Evolutionary conservation across 805 yeast species (phyloP).

Genomic region (Suhomyces canberraensis): DNA sequence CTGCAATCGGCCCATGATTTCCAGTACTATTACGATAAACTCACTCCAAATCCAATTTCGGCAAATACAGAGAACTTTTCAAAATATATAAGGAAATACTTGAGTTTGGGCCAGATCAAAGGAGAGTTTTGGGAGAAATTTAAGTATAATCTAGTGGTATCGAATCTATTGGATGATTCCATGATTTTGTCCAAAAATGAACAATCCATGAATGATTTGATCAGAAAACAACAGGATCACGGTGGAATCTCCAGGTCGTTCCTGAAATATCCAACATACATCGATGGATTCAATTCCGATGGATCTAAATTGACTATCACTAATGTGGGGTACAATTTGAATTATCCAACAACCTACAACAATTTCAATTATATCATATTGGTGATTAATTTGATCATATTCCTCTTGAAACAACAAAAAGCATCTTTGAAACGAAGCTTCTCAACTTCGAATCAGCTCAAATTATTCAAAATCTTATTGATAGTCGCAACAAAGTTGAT

Average conservation of each 20-base stretch:
- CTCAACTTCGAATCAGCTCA: slow-evolving; percentile 12
- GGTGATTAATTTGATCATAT: slow-evolving; percentile 25
- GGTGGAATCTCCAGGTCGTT: background rate
- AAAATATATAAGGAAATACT: slow-evolving; percentile 24
- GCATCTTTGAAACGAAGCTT: background rate
- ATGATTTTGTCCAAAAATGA: slow-evolving; percentile 43
- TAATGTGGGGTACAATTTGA: slow-evolving; percentile 15
- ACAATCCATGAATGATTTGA: slow-evolving; percentile 21
- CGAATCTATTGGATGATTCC: slow-evolving; percentile 38
- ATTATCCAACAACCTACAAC: slow-evolving; percentile 8
- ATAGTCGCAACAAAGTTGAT: slow-evolving; percentile 27
- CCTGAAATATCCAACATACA: slow-evolving; percentile 4
- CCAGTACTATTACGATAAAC: slow-evolving; percentile 12
- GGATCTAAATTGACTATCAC: slow-evolving; percentile 17
- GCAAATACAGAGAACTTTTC: slow-evolving; percentile 19
- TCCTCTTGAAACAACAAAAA: slow-evolving; percentile 21
- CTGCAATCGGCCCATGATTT: slow-evolving; percentile 6
- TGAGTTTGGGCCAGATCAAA: slow-evolving; percentile 15
- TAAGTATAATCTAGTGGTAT: slow-evolving; percentile 37
- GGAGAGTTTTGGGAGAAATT: slow-evolving; percentile 37
- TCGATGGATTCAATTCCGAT: slow-evolving; percentile 15
- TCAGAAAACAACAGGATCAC: slow-evolving; percentile 2
- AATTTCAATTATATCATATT: slow-evolving; percentile 15
- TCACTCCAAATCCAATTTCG: slow-evolving; percentile 7
- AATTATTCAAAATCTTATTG: slow-evolving; percentile 30